Base-by-base conservation (phyloP, 1,139 yeast genomes). In the Tardiomyces digboiensis region DNA sequence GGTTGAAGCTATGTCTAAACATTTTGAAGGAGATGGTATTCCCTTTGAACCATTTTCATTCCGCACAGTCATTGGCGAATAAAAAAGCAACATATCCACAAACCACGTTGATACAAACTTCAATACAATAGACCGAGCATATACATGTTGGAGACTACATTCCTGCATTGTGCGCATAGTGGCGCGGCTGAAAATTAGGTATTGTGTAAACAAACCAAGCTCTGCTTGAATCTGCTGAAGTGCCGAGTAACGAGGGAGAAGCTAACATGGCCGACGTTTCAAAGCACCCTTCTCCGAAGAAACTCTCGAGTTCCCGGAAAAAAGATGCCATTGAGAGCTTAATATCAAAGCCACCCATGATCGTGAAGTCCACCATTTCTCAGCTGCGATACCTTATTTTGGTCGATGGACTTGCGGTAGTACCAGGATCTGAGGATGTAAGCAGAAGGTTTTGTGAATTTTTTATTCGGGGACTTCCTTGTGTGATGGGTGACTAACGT, bases 1-100 rank as follows among this genome's bases (percentile, higher is more conserved):
- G 99, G 98, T 93, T 47, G 99, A 93, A 67, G 87, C 97, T 26
- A 93, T 93, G 98, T 88, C 97, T 44, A 93, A 93, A 67, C 91
- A 87, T 65, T 93, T 89, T 59, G 88, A 85, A 59, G 98, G 98
- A 54, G 97, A 91, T 62, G 98, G 98, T 45, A 76, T 80, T 50
- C 79, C 87, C 1, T 91, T 86, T 61, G 80, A 78, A 51, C 98
- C 98, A 23, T 89, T 86, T 60, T 68, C 76, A 7, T 84, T 87
- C 48, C 50, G 54, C 39, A 13, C 41, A 13, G 36, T 10, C 12
- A 16, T 19, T 7, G 21, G 16, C 39, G 14, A 8, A 12, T 33
- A 16, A 12, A 3, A 12, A 5, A 4, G 3, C 12, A 3, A 10
- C 38, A 3, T 14, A 10, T 7, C 16, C 8, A 7, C 7, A 29